These are phyloP conservation scores for Coemansia sp. DNA, from an alignment of 192 early-diverging fungal genomes.

Conservation along the genomic window DNA sequence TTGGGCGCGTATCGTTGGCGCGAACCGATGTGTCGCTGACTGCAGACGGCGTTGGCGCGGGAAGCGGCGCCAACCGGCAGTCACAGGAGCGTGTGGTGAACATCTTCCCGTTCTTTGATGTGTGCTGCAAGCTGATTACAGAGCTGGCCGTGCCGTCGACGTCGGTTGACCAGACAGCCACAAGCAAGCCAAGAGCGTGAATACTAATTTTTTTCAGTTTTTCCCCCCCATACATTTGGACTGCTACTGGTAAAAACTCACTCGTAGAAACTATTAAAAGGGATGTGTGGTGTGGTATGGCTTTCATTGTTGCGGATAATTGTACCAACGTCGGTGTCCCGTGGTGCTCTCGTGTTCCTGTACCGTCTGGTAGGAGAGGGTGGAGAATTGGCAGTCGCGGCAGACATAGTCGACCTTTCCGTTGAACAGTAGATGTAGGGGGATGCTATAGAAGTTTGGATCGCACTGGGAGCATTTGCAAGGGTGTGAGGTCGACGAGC, in stretches of 20 bases:
- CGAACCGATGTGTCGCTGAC: constrained; percentile 52
- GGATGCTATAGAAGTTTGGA: constrained; percentile 49
- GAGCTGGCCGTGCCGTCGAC: constrained; percentile 80
- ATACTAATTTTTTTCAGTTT: neutral
- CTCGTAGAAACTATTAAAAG: too few species aligned
- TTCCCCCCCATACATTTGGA: neutral
- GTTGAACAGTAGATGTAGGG: constrained; percentile 28
- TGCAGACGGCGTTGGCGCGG: constrained; percentile 50
- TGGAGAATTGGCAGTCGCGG: constrained; percentile 49
- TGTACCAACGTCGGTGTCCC: constrained; percentile 53
- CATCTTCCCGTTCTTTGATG: constrained; percentile 92
- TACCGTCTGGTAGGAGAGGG: constrained; percentile 24
- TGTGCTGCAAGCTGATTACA: constrained; percentile 90
- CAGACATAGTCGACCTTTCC: constrained; percentile 47
- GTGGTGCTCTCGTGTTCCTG: constrained; percentile 44
- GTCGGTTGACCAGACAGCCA: neutral
- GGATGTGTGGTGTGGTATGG: too few species aligned
- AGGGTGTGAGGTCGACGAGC: constrained; percentile 4
- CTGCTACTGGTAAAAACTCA: too few species aligned
- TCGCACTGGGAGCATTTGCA: constrained; percentile 55
- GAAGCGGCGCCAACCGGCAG: constrained; percentile 50
- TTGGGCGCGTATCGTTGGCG: constrained; percentile 51
- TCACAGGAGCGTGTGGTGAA: constrained; percentile 57
- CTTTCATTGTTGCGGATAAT: constrained; percentile 37
- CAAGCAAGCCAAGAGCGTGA: neutral